Evolutionary conservation across 192 early-diverging fungal species (phyloP), one percentile per base, ranked within the genome.

Genomic region (Entomortierella lignicola): DNA sequence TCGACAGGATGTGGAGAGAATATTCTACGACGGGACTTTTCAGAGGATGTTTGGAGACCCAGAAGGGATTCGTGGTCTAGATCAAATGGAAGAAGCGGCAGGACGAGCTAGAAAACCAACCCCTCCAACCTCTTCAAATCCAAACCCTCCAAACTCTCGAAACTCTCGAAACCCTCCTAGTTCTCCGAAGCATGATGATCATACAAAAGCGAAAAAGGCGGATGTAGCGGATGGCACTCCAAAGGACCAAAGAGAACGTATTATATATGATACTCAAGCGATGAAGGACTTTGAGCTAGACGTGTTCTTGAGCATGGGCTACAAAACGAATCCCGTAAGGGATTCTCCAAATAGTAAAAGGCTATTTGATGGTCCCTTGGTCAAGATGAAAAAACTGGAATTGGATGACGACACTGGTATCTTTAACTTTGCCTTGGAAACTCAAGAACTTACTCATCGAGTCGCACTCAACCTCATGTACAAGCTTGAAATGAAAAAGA

Each of bases 21-120:
- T 77, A 20, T 77, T 68, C 41, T 73, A 73, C 31, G 34, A 48
- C 1, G 71, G 63, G 0, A 21, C 56, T 48, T 73, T 31, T 31
- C 71, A 73, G 55, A 37, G n/a, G 12, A 52, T 73, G 23, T 73
- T 60, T 31, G 55, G 32, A 21, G 55, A 65, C 1, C 62, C 71
- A 23, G 42, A 23, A 10, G 71, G 71, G 13, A 58, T 65, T 5
- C 26, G 42, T 2, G 71, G 71, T 0, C 50, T 66, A 15, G 56
- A 60, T 37, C 4, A 50, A 15, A 21, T 73, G 55, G 60, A 57
- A 12, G 51, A 8, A 31, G 27, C 34, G 5, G 10, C 34, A 37
- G 34, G n/a, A n/a, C n/a, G n/a, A n/a, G n/a, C n/a, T n/a, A n/a
- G n/a, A n/a, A n/a, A n/a, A n/a, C n/a, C n/a, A n/a, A n/a, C n/a